Percentiles rank a stretch among this genome's conserved stretches.
phyloP scores from a whole-genome alignment of 257 asterid genomes.

The Cruciata laevipes region DNA sequence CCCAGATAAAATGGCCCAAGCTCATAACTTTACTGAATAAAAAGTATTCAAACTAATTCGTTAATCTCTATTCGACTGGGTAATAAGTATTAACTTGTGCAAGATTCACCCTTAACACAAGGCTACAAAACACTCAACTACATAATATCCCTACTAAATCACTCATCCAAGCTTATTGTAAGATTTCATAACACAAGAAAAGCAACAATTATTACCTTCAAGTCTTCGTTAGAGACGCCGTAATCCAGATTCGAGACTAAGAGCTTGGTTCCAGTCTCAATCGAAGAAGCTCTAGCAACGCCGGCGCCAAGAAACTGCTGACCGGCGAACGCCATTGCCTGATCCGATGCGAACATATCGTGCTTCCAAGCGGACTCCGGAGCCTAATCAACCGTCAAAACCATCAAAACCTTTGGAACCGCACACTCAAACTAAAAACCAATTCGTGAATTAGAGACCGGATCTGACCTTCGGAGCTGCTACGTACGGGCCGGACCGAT shows the following conservation, averaged over 20 bases:
- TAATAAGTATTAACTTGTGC: not conserved
- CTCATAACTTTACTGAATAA: not conserved
- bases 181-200: too few species aligned
- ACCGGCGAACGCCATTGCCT: constrained; percentile 18
- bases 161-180: not conserved
- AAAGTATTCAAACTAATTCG: not conserved
- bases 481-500: constrained; percentile 61
- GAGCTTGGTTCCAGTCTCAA: constrained; percentile 95
- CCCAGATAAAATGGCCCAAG: not conserved
- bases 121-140: too few species aligned
- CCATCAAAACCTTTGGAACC: not conserved
- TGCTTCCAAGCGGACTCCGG: constrained; percentile 87
- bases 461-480: constrained; percentile 67
- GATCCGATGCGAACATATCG: constrained; percentile 52
- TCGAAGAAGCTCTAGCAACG: constrained; percentile 54
- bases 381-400: constrained; percentile 44
- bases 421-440: not conserved
- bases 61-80: too few species aligned
- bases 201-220: constrained; percentile 43
- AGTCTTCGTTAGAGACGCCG: constrained; percentile 84
- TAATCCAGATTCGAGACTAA: constrained; percentile 88
- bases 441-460: not conserved
- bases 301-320: constrained; percentile 31
- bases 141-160: too few species aligned
- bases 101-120: too few species aligned